Percentiles rank a stretch among this genome's conserved stretches.
phyloP scores from a whole-genome alignment of 2,329 filamentous ascomycete genomes.

The Shiraia sp. region DNA sequence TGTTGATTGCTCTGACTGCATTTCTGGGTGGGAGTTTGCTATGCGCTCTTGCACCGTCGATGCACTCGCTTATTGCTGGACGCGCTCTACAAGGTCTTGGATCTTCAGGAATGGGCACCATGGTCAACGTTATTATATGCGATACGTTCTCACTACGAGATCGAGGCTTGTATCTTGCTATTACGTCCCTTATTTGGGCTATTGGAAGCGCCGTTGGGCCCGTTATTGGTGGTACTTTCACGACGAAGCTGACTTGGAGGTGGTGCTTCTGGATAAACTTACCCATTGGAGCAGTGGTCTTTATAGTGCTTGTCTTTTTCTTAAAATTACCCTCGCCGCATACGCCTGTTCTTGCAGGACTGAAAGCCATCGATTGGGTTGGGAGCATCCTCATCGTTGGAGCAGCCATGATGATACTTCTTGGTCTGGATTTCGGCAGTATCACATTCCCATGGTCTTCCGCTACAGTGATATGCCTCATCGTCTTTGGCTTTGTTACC shows the following conservation, averaged over 20 bases:
- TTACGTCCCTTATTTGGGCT: slow-evolving; percentile 56
- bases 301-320: slow-evolving; percentile 52
- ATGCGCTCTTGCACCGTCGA: slow-evolving; percentile 49
- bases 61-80: slow-evolving; percentile 55
- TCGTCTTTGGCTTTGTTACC: slow-evolving; percentile 69
- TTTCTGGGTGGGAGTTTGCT: slow-evolving; percentile 55
- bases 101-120: slow-evolving; percentile 54
- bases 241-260: slow-evolving; percentile 47
- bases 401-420: slow-evolving; percentile 49
- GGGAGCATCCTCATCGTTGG: slow-evolving; percentile 52
- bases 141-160: slow-evolving; percentile 56
- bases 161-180: slow-evolving; percentile 51
- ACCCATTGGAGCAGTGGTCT: slow-evolving; percentile 51
- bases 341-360: slow-evolving; percentile 48
- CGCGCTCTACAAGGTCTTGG: slow-evolving; percentile 56
- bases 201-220: slow-evolving; percentile 54
- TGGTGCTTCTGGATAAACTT: slow-evolving; percentile 46
- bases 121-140: slow-evolving; percentile 54
- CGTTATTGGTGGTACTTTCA: slow-evolving; percentile 54
- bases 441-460: slow-evolving; percentile 73
- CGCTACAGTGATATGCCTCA: slow-evolving; percentile 70
- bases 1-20: slow-evolving; percentile 50
- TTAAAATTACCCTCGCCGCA: slow-evolving; percentile 56
- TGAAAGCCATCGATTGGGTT: slow-evolving; percentile 55
- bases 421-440: slow-evolving; percentile 81